A percentile compares a stretch with the other conserved stretches of the same genome.
phyloP scores from a whole-genome alignment of 805 yeast genomes.

The Komagataella pastoris region DNA sequence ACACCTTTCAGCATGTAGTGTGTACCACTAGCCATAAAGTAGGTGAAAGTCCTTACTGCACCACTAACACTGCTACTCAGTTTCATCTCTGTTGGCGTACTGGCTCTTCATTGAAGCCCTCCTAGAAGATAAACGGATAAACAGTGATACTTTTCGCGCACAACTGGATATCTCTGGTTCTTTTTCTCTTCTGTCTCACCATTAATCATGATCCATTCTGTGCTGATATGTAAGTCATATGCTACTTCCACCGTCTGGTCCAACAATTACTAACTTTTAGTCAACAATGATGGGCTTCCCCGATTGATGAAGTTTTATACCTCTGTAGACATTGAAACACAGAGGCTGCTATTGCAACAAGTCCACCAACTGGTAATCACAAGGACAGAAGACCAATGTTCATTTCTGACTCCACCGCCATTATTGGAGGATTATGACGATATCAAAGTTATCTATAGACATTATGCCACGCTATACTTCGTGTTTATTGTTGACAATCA shows the following conservation, averaged over 20 bases:
- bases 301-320: conserved; percentile 86
- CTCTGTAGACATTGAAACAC: conserved; percentile 78
- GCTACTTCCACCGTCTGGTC: background rate
- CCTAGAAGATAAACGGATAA: no score
- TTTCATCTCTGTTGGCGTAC: no score
- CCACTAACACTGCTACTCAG: no score
- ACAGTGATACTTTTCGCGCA: no score
- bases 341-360: conserved; percentile 66
- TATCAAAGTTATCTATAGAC: conserved; percentile 83
- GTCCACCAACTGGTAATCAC: conserved; percentile 66
- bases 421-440: conserved; percentile 51
- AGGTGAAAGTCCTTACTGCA: no score
- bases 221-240: conserved; percentile 54
- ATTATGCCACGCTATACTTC: conserved; percentile 91
- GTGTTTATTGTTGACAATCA: conserved; percentile 94
- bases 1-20: no score
- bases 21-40: no score
- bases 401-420: conserved; percentile 84
- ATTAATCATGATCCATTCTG: conserved; percentile 66
- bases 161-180: no score
- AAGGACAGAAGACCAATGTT: conserved; percentile 67
- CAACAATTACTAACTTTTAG: conserved; percentile 19
- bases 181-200: background rate
- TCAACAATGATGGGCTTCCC: conserved; percentile 85
- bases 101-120: no score